Evolutionary conservation across 345 rosid genomes (phyloP), one percentile per base, ranked within the genome.

Genomic region (Isatis tinctoria): DNA sequence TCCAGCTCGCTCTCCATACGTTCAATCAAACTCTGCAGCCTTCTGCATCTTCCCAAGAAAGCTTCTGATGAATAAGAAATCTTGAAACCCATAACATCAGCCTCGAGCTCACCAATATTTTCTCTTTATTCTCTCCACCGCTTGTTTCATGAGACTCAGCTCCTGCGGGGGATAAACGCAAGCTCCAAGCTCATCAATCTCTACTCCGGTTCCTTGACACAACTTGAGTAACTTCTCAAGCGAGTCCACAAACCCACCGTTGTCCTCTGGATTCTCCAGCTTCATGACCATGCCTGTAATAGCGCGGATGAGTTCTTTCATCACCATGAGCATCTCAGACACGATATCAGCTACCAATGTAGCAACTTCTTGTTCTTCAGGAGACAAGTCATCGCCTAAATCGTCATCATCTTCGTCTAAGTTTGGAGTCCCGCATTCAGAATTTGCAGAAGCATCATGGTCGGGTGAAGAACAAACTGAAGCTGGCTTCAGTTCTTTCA

Each of bases 131-230:
- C 83, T 86, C 66, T 72, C 82, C 35, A 75, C 41, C 11, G 84
- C 85, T 20, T 61, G 67, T 48, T 65, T 82, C 70, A 90, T 87
- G 17, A 80, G 81, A 17, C 81, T 56, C 60, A 81, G 24, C 80
- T 93, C 98, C 33, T 89, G 96, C 0, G 97, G 93, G 0, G 98
- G 93, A 68, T 93, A 90, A 60, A 93, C 87, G 61, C 83, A 88
- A 13, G 93, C 96, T 60, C 93, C 96, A 1, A 90, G 82, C 73
- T 93, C 96, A n/a, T 90, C 92, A 6, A 89, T 83, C 74, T 82
- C 83, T 49, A 61, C 72, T 20, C 92, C 92, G 0, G 81, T 74
- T 59, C 72, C 90, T 81, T 79, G 87, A 79, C 92, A 87, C 2
- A 73, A 57, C 79, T 83, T 90, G 82, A 90, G 77, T 52, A 90